Evolutionary conservation across 805 yeast genomes (phyloP), one percentile per base, ranked within the genome.

Genomic region (Naumovozyma castellii): DNA sequence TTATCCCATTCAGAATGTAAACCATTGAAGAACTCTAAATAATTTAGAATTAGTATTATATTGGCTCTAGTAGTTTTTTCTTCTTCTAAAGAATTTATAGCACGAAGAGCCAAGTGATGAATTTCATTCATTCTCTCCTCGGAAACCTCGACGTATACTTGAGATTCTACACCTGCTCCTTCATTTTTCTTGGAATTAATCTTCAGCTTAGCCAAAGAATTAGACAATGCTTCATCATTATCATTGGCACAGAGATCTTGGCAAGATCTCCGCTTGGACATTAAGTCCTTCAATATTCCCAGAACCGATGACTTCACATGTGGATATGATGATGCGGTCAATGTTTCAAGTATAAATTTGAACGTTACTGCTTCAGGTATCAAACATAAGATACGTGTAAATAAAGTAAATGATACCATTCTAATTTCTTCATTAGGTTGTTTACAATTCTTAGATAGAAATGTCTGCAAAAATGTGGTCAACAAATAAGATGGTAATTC

Each of bases 271-370:
- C 13, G 13, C 45, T 72, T 69, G 4, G 71, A 49, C 47, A 78
- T 57, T 45, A 86, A 66, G 48, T 80, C 85, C 56, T 81, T 85
- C 52, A 86, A 69, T 18, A 85, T 76, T 3, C 80, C 75, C 14
- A 85, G 71, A 29, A 77, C 61, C 3, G 76, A 76, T 18, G 80
- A 68, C 48, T 77, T 76, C 17, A 75, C 73, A 31, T 72, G 71
- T 31, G 70, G 76, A 52, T 70, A 75, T 2, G 92, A 88, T 52
- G 90, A 82, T 38, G 72, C 66, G 20, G 66, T 63, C 37, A 90
- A 65, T 0, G 86, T 69, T 52, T 84, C 86, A 18, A 68, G 53
- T 13, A 85, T 63, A 53, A 82, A 84, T 2, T 65, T 64, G 59
- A 76, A 84, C 0, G 82, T 61, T 10, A 68, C 59, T 1, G 65